Evolutionary conservation across 305 asterid genomes (phyloP).

Genomic region (Fraxinus angustifolia): DNA sequence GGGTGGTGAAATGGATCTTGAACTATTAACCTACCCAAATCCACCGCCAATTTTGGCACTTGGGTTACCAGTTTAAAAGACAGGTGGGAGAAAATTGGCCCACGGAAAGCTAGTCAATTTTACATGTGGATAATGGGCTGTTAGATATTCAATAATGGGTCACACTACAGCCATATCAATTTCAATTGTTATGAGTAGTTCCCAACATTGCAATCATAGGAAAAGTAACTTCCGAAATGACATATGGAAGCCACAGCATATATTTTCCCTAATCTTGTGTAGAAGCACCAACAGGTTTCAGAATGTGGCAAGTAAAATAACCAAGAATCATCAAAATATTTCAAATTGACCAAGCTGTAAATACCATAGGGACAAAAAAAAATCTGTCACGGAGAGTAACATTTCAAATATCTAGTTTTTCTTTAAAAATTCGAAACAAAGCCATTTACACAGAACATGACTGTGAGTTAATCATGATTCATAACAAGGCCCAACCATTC

Average conservation of each 20-base stretch:
- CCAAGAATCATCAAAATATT: not conserved
- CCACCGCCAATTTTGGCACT: not conserved
- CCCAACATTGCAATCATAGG: not conserved
- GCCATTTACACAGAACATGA: not conserved
- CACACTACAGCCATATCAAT: not conserved
- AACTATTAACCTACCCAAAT: slow-evolving; percentile 16
- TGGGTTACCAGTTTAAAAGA: not conserved
- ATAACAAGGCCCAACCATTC: not conserved
- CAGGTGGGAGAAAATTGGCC: slow-evolving; percentile 1
- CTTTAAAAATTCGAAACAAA: slow-evolving; percentile 3
- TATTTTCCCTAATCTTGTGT: too few species aligned
- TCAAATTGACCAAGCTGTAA: not conserved
- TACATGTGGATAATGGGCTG: not conserved
- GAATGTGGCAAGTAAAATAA: not conserved
- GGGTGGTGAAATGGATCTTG: not conserved
- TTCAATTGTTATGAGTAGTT: not conserved
- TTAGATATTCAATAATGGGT: not conserved
- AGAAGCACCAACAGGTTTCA: not conserved
- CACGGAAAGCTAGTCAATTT: not conserved
- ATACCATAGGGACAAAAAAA: not conserved
- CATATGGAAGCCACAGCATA: not conserved
- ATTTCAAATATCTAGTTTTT: not conserved
- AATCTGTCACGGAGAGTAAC: not conserved
- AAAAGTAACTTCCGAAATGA: not conserved
- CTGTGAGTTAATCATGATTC: not conserved